Evolutionary conservation across 805 yeast genomes (phyloP).

Genomic region (Spathaspora sp.): DNA sequence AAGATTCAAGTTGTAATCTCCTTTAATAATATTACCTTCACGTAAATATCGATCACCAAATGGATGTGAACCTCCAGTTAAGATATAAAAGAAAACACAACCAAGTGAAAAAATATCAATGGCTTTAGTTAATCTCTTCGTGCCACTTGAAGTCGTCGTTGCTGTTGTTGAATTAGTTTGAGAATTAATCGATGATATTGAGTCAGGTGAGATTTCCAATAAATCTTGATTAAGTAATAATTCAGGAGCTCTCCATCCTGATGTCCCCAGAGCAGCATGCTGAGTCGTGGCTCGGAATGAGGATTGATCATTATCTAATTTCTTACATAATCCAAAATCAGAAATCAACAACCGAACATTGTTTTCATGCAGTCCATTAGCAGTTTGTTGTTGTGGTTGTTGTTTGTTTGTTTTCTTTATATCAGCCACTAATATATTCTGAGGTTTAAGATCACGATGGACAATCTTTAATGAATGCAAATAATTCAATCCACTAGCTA

Average conservation of each 20-base stretch:
- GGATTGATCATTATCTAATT: conserved; percentile 86
- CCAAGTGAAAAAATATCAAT: conserved; percentile 94
- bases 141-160: conserved; percentile 10
- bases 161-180: conserved; percentile 1
- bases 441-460: conserved; percentile 93
- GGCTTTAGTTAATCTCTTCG: conserved; percentile 73
- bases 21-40: conserved; percentile 82
- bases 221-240: conserved; percentile 42
- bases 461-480: conserved; percentile 87
- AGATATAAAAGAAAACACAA: conserved; percentile 84
- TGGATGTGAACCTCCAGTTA: conserved; percentile 85
- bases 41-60: conserved; percentile 89
- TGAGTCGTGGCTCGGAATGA: conserved; percentile 90
- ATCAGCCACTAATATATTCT: conserved; percentile 81
- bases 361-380: conserved; percentile 1
- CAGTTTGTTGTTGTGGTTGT: conserved; percentile 1
- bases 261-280: conserved; percentile 86
- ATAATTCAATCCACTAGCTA: conserved; percentile 81
- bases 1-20: conserved; percentile 49
- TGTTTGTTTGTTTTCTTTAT: conserved; percentile 40
- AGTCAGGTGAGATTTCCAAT: conserved; percentile 36
- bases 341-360: conserved; percentile 72
- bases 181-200: conserved; percentile 25
- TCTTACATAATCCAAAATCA: conserved; percentile 94
- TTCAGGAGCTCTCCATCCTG: conserved; percentile 99